phyloP scores from a whole-genome alignment of 345 rosid genomes.

The Turritis glabra region DNA sequence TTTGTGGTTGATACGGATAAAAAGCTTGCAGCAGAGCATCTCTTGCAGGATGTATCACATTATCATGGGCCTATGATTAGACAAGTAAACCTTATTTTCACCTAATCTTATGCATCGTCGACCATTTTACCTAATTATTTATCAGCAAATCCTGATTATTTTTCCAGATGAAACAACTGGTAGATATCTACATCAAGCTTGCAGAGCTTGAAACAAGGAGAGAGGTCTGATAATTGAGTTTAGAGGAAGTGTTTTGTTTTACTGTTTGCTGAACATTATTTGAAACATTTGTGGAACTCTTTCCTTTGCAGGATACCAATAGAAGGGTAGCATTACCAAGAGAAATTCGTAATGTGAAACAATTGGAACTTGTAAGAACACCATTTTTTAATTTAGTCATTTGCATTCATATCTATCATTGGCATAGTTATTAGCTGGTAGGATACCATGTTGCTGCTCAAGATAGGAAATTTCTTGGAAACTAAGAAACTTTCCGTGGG shows the following conservation, averaged over 20 bases:
- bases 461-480: not conserved
- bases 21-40: conserved; percentile 83
- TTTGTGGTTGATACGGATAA: conserved; percentile 91
- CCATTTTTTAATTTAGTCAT: conserved; percentile 1
- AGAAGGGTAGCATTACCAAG: conserved; percentile 71
- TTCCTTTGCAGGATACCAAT: conserved; percentile 65
- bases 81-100: conserved; percentile 53
- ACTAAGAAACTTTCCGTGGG: not conserved
- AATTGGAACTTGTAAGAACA: conserved; percentile 79
- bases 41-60: conserved; percentile 65
- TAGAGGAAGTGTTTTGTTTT: conserved; percentile 9
- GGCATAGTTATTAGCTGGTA: conserved; percentile 8
- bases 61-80: conserved; percentile 74
- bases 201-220: conserved; percentile 94
- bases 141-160: conserved; percentile 4
- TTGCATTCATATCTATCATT: conserved; percentile 26
- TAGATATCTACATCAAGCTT: conserved; percentile 90
- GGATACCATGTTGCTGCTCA: conserved; percentile 3
- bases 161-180: conserved; percentile 89
- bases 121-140: conserved; percentile 10
- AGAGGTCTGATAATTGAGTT: conserved; percentile 59
- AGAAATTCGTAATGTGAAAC: conserved; percentile 80
- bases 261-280: conserved; percentile 19
- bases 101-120: conserved; percentile 10
- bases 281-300: conserved; percentile 21